Base-by-base conservation (phyloP, 176 grass and related monocot species). In the sorghum (Sorghum bicolor) region DNA sequence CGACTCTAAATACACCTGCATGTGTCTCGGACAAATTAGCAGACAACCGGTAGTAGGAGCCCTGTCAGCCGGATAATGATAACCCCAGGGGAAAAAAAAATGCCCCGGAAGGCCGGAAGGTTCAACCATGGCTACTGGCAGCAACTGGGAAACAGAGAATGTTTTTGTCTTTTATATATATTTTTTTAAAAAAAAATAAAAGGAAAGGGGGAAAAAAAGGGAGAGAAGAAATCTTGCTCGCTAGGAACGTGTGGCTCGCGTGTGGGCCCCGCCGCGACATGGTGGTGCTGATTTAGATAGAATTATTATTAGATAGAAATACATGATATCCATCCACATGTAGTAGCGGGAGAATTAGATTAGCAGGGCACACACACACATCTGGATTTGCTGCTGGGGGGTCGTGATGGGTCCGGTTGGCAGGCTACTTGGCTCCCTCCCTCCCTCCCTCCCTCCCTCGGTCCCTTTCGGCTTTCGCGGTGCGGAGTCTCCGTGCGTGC, bases 271-370 rank as follows among this genome's bases (percentile, higher is more conserved):
- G 13, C 43, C 22, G 36, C 26, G 74, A 83, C 80, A 79, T 25
- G 86, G 25, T 88, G 66, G 25, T 88, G 66, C 80, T 83, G 80
- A 88, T 64, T 83, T 34, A 38, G 74, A 2, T 19, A 7, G 16
- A 50, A 48, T 47, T 9, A 41, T 11, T n/a, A n/a, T n/a, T 34
- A 1, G 37, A 64, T 73, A 63, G 72, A 45, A 19, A 43, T 73
- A 52, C 16, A 47, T 16, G 14, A 8, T 50, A 72, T 72, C 61
- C 39, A 4, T 47, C 41, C 78, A 67, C 63, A 52, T 67, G 78
- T 66, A 80, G 30, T 32, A n/a, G n/a, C 30, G 66, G 61, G 50
- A 67, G 77, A 4, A 45, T 66, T 66, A 79, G 77, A 80, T 67
- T 67, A 67, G 61, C n/a, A n/a, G n/a, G n/a, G 77, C 19, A 8